These are phyloP conservation scores for Penicillium oxalicum DNA, from an alignment of 2,329 filamentous ascomycete species.

Conservation along the genomic window DNA sequence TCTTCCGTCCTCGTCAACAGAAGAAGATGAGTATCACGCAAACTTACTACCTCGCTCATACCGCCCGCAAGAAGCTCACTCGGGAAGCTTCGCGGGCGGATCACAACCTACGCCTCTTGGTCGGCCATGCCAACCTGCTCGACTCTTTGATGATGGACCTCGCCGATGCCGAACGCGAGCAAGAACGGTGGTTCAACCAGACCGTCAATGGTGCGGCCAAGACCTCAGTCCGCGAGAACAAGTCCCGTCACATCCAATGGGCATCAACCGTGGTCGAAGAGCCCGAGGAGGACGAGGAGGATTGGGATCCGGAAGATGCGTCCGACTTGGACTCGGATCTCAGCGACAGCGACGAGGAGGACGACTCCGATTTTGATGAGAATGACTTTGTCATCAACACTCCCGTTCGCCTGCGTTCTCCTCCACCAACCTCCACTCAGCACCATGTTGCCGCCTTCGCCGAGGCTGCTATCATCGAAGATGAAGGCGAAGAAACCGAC, in stretches of 20 bases:
- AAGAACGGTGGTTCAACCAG: conserved; percentile 97
- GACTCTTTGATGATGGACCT: conserved; percentile 90
- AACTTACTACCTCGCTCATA: conserved; percentile 97
- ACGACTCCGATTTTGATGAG: conserved; percentile 46
- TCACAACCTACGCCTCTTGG: conserved; percentile 89
- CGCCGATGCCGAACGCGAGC: conserved; percentile 87
- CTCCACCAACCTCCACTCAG: conserved; percentile 20
- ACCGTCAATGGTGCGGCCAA: conserved; percentile 71
- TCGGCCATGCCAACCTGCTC: conserved; percentile 97
- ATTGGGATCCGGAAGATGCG: conserved; percentile 62
- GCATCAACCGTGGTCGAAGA: conserved; percentile 72
- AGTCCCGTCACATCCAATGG: conserved; percentile 75
- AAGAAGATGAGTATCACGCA: conserved; percentile 97
- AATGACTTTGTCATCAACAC: conserved; percentile 36
- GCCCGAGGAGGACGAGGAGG: conserved; percentile 65
- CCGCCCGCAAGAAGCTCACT: conserved; percentile 92
- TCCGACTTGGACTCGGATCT: conserved; percentile 50
- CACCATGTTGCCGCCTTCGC: conserved; percentile 22
- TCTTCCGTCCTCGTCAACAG: conserved; percentile 44
- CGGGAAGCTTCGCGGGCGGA: conserved; percentile 82
- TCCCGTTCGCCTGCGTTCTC: conserved; percentile 25
- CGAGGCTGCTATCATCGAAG: conserved; percentile 27
- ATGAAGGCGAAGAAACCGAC: conserved; percentile 43
- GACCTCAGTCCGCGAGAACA: conserved; percentile 41
- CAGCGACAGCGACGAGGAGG: conserved; percentile 34